Conservation (phyloP, 257 asterid species). For the Solanum megistacrolobum region DNA sequence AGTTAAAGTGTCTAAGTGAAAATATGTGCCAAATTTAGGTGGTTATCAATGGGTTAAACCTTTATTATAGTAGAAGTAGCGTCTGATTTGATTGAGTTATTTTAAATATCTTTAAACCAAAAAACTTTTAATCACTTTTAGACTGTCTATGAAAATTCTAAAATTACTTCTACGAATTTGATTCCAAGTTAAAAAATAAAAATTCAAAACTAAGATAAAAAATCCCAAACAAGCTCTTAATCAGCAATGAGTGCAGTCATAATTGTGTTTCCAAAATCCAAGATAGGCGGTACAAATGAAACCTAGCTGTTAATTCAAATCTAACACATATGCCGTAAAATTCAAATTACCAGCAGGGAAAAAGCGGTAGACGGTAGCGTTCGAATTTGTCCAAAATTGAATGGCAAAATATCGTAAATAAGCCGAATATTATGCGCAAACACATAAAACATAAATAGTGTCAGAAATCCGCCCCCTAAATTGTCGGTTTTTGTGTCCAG, state of each 20-base stretch:
- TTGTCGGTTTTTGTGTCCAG: constrained; percentile 15
- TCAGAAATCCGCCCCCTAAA: not conserved
- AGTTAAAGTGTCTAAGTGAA: too few species aligned
- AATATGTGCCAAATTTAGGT: not conserved
- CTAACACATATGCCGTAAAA: not conserved
- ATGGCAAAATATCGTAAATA: not conserved
- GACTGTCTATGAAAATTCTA: too few species aligned
- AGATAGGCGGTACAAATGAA: not conserved
- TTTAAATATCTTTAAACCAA: too few species aligned
- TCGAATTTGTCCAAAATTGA: not conserved
- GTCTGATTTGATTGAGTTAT: too few species aligned
- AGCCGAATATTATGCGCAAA: not conserved
- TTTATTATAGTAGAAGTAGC: too few species aligned
- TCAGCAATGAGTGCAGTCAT: not conserved
- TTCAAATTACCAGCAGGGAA: not conserved
- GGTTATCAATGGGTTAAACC: not conserved
- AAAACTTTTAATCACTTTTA: not conserved
- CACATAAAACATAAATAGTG: not conserved
- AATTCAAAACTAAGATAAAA: too few species aligned
- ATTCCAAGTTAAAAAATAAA: not conserved
- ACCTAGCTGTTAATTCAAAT: not conserved
- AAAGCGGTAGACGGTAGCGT: not conserved
- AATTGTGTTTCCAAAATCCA: not conserved
- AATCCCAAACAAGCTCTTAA: not conserved
- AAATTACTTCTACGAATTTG: too few species aligned